Evolutionary conservation across 2,329 filamentous ascomycete genomes (phyloP), one percentile per base, ranked within the genome.

Genomic region (Ophiostoma ips): DNA sequence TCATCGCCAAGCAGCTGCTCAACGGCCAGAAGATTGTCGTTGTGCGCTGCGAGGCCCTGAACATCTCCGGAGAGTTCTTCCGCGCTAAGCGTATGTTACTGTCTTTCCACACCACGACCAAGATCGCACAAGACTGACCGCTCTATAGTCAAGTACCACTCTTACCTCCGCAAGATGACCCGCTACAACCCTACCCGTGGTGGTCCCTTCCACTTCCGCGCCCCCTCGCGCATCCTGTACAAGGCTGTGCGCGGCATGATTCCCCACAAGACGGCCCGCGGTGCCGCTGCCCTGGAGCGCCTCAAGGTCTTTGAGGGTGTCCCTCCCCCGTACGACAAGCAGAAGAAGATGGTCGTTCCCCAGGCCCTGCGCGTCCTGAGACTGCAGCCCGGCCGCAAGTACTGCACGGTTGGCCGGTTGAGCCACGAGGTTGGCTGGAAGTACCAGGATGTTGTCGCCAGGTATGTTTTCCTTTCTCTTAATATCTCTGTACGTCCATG

Each of bases 31-130:
- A 96, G 85, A 94, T 98, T 70, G 90, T 96, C 66, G 78, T 98
- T 64, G 92, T 98, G 71, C 87, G 92, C 79, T 94, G 86, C 76
- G 92, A 98, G 78, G 88, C 87, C 66, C 83, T 98, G 72, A 98
- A 98, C 84, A 98, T 98, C 81, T 98, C 92, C 63, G 92, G 92
- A 77, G 92, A 96, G 80, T 98, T 98, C 87, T 98, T 98, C 86
- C 88, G 92, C 73, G 83, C 90, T 63, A 98, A 98, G 85, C 85
- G 92, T 98, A 95, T 74, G 90, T 95, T n/a, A 13, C 28, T 18
- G 6, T 12, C 21, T 11, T 5, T 11, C 16, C 8, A 9, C 13
- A 31, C 13, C 31, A 13, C 7, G 19, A 18, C 30, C 41, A 48
- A 37, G 18, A 31, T 43, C 9, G 3, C 24, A 8, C 9, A 7